Evolutionary conservation across 2,329 filamentous ascomycete species (phyloP).

Genomic region (Acarospora socialis): DNA sequence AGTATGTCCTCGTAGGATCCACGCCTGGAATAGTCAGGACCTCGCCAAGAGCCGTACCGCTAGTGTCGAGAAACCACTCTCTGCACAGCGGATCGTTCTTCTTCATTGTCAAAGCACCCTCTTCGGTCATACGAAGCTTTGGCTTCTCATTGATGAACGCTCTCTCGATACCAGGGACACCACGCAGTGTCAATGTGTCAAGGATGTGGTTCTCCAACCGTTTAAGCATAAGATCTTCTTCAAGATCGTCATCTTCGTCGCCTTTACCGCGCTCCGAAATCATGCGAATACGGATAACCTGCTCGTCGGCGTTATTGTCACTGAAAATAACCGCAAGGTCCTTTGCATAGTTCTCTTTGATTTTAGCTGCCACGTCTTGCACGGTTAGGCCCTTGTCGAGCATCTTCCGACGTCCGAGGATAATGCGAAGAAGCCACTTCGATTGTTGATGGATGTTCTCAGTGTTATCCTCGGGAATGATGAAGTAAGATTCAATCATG

Average conservation of each 20-base stretch:
- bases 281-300: slow-evolving; percentile 83
- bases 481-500: slow-evolving; percentile 93
- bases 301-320: slow-evolving; percentile 93
- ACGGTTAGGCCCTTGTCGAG: slow-evolving; percentile 88
- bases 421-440: slow-evolving; percentile 87
- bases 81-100: slow-evolving; percentile 64
- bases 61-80: slow-evolving; percentile 94
- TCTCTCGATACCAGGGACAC: slow-evolving; percentile 74
- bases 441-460: slow-evolving; percentile 55
- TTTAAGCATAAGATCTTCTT: slow-evolving; percentile 88
- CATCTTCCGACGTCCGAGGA: slow-evolving; percentile 83
- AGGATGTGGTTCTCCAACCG: slow-evolving; percentile 81
- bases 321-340: slow-evolving; percentile 91
- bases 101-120: slow-evolving; percentile 59
- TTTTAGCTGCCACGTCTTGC: slow-evolving; percentile 74
- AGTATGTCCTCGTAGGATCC: slow-evolving; percentile 71
- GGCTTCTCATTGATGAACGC: slow-evolving; percentile 82
- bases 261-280: slow-evolving; percentile 47
- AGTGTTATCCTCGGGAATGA: slow-evolving; percentile 74
- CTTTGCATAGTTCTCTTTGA: slow-evolving; percentile 74
- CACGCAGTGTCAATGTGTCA: slow-evolving; percentile 79
- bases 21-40: slow-evolving; percentile 81
- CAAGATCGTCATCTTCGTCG: slow-evolving; percentile 55
- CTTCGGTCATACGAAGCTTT: slow-evolving; percentile 49
- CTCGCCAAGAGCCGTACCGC: slow-evolving; percentile 70